A percentile compares a stretch with the other conserved stretches of the same genome.
Conservation (phyloP, 2,329 filamentous ascomycete genomes). For the Pseudofabraea citricarpa region DNA sequence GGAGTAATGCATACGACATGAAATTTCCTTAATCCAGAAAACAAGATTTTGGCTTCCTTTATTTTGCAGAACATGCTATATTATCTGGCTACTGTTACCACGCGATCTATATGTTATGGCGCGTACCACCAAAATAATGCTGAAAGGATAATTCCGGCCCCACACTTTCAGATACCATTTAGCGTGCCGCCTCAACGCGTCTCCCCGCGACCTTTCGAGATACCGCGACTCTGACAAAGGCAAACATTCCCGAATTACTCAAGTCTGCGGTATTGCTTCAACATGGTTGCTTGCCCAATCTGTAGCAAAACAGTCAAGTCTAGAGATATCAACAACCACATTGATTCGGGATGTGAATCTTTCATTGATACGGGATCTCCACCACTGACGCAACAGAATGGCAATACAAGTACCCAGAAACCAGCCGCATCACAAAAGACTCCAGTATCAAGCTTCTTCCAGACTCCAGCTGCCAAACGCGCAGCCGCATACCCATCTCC, state of each 20-base stretch:
- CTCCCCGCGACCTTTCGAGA: too few relatives aligned
- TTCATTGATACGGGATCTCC: constrained; percentile 51
- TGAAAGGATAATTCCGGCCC: too few relatives aligned
- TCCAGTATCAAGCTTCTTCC: constrained; percentile 55
- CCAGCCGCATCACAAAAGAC: constrained; percentile 29
- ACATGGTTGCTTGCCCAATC: constrained; percentile 70
- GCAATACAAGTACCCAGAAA: constrained; percentile 46
- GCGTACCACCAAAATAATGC: too few relatives aligned
- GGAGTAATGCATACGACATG: too few relatives aligned
- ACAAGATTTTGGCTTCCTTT: too few relatives aligned
- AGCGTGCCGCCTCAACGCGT: too few relatives aligned
- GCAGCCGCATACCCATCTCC: constrained; percentile 26
- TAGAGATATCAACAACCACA: constrained; percentile 79
- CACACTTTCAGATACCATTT: too few relatives aligned
- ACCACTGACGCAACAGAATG: constrained; percentile 30
- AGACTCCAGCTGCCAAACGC: constrained; percentile 54
- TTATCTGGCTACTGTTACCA: too few relatives aligned
- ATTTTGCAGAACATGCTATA: too few relatives aligned
- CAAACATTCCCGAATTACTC: not conserved
- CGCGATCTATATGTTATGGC: too few relatives aligned
- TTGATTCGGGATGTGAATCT: constrained; percentile 75
- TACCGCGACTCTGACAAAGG: not conserved
- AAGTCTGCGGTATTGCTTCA: not conserved
- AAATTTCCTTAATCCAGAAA: too few relatives aligned
- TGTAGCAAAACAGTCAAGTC: constrained; percentile 70